Evolutionary conservation across 306 rosid species (phyloP).

Genomic region (Vachellia pachyceras): DNA sequence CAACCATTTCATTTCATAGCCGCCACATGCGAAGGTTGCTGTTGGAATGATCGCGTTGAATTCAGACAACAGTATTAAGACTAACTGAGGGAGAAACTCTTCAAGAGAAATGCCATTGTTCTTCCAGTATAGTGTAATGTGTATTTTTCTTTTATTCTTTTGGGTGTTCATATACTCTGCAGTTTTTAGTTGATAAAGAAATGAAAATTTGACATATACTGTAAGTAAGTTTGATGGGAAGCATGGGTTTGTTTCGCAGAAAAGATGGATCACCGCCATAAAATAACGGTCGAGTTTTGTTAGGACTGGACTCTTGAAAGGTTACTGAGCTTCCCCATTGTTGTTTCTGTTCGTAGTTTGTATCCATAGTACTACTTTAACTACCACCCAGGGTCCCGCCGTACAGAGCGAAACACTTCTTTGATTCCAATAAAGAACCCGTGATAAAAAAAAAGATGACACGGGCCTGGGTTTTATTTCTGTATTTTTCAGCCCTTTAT

Average conservation of each 20-base stretch:
- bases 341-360: neutral
- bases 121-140: no score
- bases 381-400: neutral
- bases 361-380: neutral
- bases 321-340: neutral
- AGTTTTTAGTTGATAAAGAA: neutral
- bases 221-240: neutral
- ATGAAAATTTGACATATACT: neutral
- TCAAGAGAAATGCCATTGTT: no score
- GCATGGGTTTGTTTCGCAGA: neutral
- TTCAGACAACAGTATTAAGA: no score
- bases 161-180: neutral
- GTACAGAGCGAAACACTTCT: neutral
- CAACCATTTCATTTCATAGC: no score
- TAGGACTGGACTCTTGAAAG: neutral
- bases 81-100: no score
- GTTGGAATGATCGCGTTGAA: no score
- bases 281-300: neutral
- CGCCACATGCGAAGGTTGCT: no score
- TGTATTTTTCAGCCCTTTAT: neutral
- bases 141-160: neutral
- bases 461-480: neutral
- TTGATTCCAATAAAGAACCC: neutral
- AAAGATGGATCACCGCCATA: neutral
- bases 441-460: no score